phyloP scores from a whole-genome alignment of 225 moss, liverwort and hornwort species.

The Physcomitrellopsis africana region DNA sequence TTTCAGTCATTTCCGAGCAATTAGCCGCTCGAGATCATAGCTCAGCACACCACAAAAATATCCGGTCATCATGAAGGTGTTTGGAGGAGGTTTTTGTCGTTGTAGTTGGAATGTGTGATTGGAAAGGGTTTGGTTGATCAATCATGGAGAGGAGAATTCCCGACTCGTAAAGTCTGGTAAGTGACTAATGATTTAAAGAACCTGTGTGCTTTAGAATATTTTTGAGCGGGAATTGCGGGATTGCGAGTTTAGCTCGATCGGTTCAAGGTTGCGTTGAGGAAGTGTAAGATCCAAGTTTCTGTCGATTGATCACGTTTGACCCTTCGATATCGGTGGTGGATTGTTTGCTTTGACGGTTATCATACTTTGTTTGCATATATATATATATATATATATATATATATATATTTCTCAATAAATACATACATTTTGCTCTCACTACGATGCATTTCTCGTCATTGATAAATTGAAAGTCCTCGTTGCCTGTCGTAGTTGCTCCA shows the following conservation, averaged over 20 bases:
- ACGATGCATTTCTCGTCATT: constrained; percentile 10
- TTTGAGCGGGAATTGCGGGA: background rate
- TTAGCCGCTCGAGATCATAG: too few relatives aligned
- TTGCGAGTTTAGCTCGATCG: background rate
- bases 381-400: background rate
- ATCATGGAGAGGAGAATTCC: background rate
- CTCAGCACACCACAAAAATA: too few relatives aligned
- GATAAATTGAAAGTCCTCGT: background rate
- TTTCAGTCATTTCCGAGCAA: too few relatives aligned
- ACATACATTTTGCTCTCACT: background rate
- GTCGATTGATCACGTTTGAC: constrained; percentile 7
- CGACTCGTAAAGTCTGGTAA: background rate
- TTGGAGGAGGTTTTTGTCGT: background rate
- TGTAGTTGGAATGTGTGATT: background rate
- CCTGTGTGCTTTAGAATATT: background rate
- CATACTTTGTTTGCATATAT: background rate
- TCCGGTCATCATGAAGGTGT: background rate
- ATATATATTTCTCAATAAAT: too few relatives aligned
- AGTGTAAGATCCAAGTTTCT: background rate
- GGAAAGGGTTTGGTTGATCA: background rate
- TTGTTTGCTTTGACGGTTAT: constrained; percentile 36
- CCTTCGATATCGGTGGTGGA: background rate
- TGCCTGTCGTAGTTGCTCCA: background rate
- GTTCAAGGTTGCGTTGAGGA: constrained; percentile 4
- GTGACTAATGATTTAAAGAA: too few relatives aligned